Conservation (phyloP, 1,284 basidiomycete species). For the Wallemia hederae region DNA sequence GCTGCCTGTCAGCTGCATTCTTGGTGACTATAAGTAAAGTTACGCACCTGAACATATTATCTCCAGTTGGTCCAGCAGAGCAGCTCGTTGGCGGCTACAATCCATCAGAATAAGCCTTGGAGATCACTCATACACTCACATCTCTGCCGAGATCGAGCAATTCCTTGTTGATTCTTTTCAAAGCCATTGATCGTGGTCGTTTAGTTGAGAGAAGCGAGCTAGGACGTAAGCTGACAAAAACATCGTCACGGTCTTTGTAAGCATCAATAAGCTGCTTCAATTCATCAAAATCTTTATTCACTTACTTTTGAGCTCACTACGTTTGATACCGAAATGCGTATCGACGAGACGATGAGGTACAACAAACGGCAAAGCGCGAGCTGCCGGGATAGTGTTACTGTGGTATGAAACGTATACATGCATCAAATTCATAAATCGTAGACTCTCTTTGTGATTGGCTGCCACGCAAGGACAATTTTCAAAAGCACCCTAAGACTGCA, state of each 20-base stretch:
- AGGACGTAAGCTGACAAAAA: not conserved
- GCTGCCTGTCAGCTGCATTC: not conserved
- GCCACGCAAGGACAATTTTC: too few relatives aligned
- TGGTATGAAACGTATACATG: too few relatives aligned
- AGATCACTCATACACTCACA: conserved; percentile 44
- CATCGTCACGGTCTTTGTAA: not conserved
- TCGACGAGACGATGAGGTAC: too few relatives aligned
- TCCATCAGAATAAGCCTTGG: conserved; percentile 17
- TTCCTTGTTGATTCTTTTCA: conserved; percentile 98
- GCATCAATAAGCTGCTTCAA: not conserved
- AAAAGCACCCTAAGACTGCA: too few relatives aligned
- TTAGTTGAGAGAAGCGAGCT: not conserved
- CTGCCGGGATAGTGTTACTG: too few relatives aligned
- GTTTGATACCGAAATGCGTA: too few relatives aligned
- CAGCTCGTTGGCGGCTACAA: conserved; percentile 91
- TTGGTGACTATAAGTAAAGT: not conserved
- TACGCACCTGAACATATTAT: conserved; percentile 63
- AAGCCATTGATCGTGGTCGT: conserved; percentile 31
- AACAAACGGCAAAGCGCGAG: too few relatives aligned
- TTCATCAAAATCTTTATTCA: not conserved
- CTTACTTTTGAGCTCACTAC: not conserved
- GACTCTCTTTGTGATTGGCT: too few relatives aligned
- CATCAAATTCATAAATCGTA: too few relatives aligned
- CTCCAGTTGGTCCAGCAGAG: conserved; percentile 79
- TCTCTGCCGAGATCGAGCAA: conserved; percentile 10